Conservation (phyloP, 2,329 filamentous ascomycete species). For the Botrytis elliptica region DNA sequence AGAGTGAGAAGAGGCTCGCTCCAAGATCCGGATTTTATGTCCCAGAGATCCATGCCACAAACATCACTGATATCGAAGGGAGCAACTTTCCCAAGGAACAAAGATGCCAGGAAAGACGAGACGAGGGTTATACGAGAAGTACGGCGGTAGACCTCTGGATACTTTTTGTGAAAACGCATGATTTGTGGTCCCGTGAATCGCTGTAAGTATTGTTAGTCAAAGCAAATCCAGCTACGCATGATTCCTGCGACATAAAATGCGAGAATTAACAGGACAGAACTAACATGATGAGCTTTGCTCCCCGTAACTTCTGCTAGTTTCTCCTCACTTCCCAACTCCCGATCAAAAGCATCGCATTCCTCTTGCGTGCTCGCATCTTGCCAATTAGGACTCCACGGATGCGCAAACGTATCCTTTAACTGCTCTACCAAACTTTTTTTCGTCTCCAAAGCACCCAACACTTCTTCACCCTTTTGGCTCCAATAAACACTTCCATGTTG, state of each 20-base stretch:
- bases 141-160: constrained; percentile 75
- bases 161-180: constrained; percentile 76
- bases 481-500: constrained; percentile 98
- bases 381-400: constrained; percentile 93
- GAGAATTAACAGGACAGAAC: constrained; percentile 37
- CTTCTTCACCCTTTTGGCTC: constrained; percentile 65
- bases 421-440: constrained; percentile 67
- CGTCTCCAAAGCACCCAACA: constrained; percentile 61
- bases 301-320: constrained; percentile 78
- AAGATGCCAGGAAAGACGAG: constrained; percentile 89
- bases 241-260: background rate
- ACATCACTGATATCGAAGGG: constrained; percentile 93
- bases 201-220: constrained; percentile 44
- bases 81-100: constrained; percentile 82
- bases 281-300: constrained; percentile 89
- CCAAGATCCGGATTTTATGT: constrained; percentile 74
- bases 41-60: constrained; percentile 96
- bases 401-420: constrained; percentile 67
- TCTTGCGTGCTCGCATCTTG: constrained; percentile 93
- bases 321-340: constrained; percentile 62
- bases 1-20: constrained; percentile 73
- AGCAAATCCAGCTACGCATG: background rate
- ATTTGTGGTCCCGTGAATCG: constrained; percentile 98
- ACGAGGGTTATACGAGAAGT: constrained; percentile 89
- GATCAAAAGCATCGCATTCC: constrained; percentile 88